Conservation (phyloP, 306 rosid species). For the Sophora flavescens region DNA sequence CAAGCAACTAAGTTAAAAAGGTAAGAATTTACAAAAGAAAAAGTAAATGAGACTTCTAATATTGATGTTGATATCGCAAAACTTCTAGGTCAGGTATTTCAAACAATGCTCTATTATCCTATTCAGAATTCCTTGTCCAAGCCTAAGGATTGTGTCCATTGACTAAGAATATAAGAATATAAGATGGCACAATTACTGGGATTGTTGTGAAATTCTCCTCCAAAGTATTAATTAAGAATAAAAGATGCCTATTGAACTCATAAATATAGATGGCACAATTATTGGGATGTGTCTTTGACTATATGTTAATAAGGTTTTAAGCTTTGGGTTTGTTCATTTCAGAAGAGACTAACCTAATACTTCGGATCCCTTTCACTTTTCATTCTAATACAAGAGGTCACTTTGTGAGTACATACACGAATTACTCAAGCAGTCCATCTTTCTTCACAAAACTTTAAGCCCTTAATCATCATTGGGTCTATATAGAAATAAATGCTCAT, state of each 20-base stretch:
- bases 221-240: too few relatives aligned
- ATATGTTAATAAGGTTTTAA: slow-evolving; percentile 13
- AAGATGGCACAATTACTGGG: too few relatives aligned
- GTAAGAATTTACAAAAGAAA: too few relatives aligned
- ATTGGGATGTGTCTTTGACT: background rate
- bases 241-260: slow-evolving; percentile 2
- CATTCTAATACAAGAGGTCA: slow-evolving; percentile 32
- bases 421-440: slow-evolving; percentile 33
- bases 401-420: slow-evolving; percentile 2
- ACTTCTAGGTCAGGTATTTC: too few relatives aligned
- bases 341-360: slow-evolving; percentile 21
- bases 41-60: too few relatives aligned
- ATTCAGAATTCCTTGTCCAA: too few relatives aligned
- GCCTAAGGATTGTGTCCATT: too few relatives aligned
- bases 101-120: too few relatives aligned
- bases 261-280: background rate
- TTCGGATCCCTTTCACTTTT: slow-evolving; percentile 16
- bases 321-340: slow-evolving; percentile 5
- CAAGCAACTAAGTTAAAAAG: too few relatives aligned
- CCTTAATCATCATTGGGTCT: background rate
- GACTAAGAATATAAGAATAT: too few relatives aligned
- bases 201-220: slow-evolving; percentile 2
- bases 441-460: slow-evolving; percentile 8
- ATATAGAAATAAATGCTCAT: background rate
- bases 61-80: too few relatives aligned